phyloP scores from a whole-genome alignment of 2,329 filamentous ascomycete genomes.

The Eutypa lata region DNA sequence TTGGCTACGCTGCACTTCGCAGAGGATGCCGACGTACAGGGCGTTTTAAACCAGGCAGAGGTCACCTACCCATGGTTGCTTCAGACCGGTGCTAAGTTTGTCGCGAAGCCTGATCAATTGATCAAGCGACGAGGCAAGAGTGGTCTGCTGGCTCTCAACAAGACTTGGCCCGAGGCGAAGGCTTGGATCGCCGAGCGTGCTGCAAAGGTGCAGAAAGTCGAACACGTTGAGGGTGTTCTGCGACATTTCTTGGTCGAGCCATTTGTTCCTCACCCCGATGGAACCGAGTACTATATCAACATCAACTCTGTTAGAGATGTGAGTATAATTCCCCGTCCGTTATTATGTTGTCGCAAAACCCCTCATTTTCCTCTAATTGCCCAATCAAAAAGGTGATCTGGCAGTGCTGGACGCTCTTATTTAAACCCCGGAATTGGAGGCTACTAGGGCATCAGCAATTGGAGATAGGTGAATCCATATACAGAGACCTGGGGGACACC shows the following conservation, averaged over 20 bases:
- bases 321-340: slow-evolving; percentile 40
- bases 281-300: slow-evolving; percentile 99
- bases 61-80: slow-evolving; percentile 95
- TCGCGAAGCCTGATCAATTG: slow-evolving; percentile 98
- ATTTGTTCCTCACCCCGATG: slow-evolving; percentile 91
- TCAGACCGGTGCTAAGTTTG: slow-evolving; percentile 79
- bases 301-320: slow-evolving; percentile 99
- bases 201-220: slow-evolving; percentile 88
- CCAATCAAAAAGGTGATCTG: background rate
- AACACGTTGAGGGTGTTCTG: slow-evolving; percentile 83
- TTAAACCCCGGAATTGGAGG: too few species aligned
- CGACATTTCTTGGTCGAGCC: slow-evolving; percentile 97
- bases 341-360: background rate
- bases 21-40: slow-evolving; percentile 77
- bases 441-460: background rate
- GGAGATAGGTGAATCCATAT: background rate
- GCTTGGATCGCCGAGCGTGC: slow-evolving; percentile 92
- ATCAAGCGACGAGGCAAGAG: slow-evolving; percentile 99
- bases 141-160: slow-evolving; percentile 92
- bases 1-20: slow-evolving; percentile 92
- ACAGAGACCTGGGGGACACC: background rate
- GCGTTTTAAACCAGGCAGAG: slow-evolving; percentile 92
- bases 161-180: slow-evolving; percentile 91
- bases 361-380: slow-evolving; percentile 12
- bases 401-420: background rate